These are phyloP conservation scores for Omphalotus guepiniiformis DNA, from an alignment of 768 basidiomycete species.

Conservation along the genomic window DNA sequence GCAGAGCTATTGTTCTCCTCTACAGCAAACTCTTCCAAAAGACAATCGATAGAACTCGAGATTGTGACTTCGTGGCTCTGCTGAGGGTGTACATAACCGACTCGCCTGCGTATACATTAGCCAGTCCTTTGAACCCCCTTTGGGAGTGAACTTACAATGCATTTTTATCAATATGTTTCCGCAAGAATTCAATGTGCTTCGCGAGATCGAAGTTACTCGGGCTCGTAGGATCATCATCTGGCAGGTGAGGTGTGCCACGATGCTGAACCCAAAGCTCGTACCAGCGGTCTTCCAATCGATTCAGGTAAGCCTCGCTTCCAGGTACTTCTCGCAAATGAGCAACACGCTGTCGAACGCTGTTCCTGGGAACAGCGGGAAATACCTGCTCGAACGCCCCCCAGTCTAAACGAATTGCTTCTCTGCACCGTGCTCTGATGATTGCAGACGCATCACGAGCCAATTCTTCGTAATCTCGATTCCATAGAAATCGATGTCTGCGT, in stretches of 20 bases:
- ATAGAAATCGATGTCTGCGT: conserved; percentile 70
- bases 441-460: conserved; percentile 80
- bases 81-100: conserved; percentile 51
- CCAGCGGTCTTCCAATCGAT: conserved; percentile 80
- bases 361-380: conserved; percentile 72
- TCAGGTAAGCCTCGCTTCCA: conserved; percentile 71
- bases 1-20: conserved; percentile 35
- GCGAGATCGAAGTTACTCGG: conserved; percentile 75
- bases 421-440: conserved; percentile 77
- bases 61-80: conserved; percentile 31
- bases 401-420: conserved; percentile 54
- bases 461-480: conserved; percentile 87
- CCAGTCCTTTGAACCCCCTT: too few relatives aligned
- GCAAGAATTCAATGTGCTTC: conserved; percentile 76
- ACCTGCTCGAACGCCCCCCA: conserved; percentile 73
- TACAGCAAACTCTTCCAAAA: conserved; percentile 47
- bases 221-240: conserved; percentile 66
- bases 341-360: conserved; percentile 68
- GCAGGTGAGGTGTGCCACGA: conserved; percentile 60
- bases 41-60: conserved; percentile 38
- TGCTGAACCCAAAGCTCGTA: conserved; percentile 70
- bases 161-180: conserved; percentile 80
- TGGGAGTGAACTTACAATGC: conserved; percentile 59
- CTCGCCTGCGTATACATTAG: conserved; percentile 43
- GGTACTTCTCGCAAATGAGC: conserved; percentile 54